Base-by-base conservation (phyloP, 2,329 filamentous ascomycete genomes). In the Clarireedia hainanense region DNA sequence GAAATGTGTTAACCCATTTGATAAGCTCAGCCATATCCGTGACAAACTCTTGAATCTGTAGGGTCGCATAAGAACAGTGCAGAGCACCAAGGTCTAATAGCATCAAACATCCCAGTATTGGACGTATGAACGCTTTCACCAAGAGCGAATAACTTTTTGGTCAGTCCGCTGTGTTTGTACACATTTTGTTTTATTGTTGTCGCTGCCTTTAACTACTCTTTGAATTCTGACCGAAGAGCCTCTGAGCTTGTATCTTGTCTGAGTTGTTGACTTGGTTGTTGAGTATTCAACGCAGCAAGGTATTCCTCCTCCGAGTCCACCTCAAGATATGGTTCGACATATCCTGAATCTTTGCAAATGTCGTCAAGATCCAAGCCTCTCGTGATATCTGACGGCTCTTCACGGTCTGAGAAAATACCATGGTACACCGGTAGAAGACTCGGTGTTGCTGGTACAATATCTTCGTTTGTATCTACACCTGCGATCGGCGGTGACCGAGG, bases 261-360 rank as follows among this genome's bases (percentile, higher is more conserved):
- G 45, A 47, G 45, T 47, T 47, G 45, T n/a, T 47, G 45, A 15
- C 23, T 47, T 27, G n/a, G 4, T 47, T 47, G 20, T 47, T 23
- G 43, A 23, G 26, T n/a, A 47, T n/a, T 20, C 20, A 20, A 20
- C 2, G 20, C 43, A 23, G 43, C 43, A 12, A 47, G 23, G 43
- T 47, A 47, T 47, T 47, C 43, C 27, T 47, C 43, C 34, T 47
- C 45, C 45, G 45, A 47, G 45, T 47, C 45, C 24, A 47, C 24
- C 5, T 47, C 45, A 30, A 27, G 45, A 6, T 20, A 47, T 47
- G 15, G n/a, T 47, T 47, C 45, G 9, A 47, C 15, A 30, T 30
- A 7, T 30, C 45, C 24, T 47, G 26, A 47, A 30, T 10, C 45
- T 14, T 47, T 27, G 45, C n/a, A 30, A 34, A 7, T 4, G 20